A percentile compares a stretch with the other conserved stretches of the same genome.
These are phyloP conservation scores for Rhododendron simsii DNA, from an alignment of 148 eudicot genomes.

Conservation along the genomic window DNA sequence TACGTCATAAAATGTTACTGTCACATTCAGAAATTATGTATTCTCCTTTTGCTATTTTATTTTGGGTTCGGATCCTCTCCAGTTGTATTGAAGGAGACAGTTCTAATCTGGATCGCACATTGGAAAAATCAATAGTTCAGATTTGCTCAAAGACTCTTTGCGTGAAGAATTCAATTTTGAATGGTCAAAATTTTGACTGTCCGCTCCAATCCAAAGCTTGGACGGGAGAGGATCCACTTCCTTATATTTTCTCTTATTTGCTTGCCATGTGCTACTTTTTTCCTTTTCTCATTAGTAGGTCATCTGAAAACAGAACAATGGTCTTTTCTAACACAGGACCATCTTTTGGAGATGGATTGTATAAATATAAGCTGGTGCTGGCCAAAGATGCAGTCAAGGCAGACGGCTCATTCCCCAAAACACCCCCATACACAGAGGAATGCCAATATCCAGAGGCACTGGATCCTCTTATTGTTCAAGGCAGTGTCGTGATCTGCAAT, in stretches of 20 bases:
- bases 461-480: constrained; percentile 46
- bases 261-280: not conserved
- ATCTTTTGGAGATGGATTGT: constrained; percentile 47
- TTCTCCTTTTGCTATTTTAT: too few species aligned
- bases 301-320: not conserved
- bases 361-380: constrained; percentile 65
- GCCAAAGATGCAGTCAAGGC: constrained; percentile 73
- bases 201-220: not conserved
- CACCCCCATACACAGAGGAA: constrained; percentile 63
- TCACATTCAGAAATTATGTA: too few species aligned
- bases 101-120: too few species aligned
- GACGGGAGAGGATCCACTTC: not conserved
- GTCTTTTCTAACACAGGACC: constrained; percentile 33
- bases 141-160: too few species aligned
- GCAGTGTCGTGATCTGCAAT: constrained; percentile 76
- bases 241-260: not conserved
- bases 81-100: too few species aligned
- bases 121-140: too few species aligned
- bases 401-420: constrained; percentile 58
- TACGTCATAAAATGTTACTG: too few species aligned
- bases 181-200: too few species aligned
- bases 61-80: too few species aligned
- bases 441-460: constrained; percentile 85
- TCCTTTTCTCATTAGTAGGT: not conserved
- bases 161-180: too few species aligned